These are phyloP conservation scores for Penicillium odoratum DNA, from an alignment of 495 filamentous ascomycete species.

Conservation along the genomic window DNA sequence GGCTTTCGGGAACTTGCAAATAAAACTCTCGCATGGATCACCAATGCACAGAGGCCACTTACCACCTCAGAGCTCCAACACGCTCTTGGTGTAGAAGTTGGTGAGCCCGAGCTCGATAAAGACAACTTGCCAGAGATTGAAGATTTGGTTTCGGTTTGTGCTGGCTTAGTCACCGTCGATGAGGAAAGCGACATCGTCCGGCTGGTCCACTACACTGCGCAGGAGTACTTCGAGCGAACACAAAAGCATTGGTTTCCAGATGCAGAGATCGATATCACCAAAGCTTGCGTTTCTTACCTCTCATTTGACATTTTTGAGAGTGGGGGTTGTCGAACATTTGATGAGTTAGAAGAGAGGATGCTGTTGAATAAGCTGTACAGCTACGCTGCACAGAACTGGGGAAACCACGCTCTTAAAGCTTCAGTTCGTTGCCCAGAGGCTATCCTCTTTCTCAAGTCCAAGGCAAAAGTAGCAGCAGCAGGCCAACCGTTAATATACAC, in stretches of 20 bases:
- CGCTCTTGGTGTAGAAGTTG: not conserved
- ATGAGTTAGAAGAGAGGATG: not conserved
- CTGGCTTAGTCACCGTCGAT: not conserved
- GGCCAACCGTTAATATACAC: not conserved
- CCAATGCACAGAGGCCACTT: not conserved
- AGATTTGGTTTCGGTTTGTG: not conserved
- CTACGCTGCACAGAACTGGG: not conserved
- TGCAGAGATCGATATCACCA: not conserved
- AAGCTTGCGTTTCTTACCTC: not conserved
- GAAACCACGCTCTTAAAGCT: not conserved
- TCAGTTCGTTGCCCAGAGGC: not conserved
- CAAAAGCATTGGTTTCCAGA: not conserved
- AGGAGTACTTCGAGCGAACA: not conserved
- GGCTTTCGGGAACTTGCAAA: not conserved
- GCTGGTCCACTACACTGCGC: not conserved
- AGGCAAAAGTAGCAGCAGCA: not conserved
- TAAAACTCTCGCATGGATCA: not conserved
- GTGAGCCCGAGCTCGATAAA: not conserved
- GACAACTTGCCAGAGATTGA: not conserved
- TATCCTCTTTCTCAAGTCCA: not conserved
- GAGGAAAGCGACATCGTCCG: constrained; percentile 1
- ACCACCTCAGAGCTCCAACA: not conserved
- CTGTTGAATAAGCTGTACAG: not conserved
- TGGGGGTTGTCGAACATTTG: not conserved
- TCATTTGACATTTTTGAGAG: not conserved